phyloP scores from a whole-genome alignment of 2,329 filamentous ascomycete genomes.

The Penicillium nordicum region DNA sequence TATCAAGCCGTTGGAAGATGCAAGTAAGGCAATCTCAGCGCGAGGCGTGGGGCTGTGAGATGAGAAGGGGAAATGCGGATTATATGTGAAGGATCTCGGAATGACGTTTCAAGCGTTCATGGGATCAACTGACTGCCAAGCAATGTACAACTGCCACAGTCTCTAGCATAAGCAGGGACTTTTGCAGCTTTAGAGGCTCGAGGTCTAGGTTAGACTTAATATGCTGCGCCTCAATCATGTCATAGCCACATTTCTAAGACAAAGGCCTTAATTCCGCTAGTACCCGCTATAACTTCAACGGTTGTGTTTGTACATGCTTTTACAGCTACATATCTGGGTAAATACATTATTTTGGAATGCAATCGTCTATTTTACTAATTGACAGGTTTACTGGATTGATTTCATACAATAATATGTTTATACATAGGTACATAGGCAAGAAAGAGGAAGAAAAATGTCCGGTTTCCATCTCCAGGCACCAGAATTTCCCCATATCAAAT shows the following conservation, averaged over 20 bases:
- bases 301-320: not conserved
- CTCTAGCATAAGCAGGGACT: not conserved
- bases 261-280: not conserved
- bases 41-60: conserved; percentile 4
- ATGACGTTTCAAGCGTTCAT: conserved; percentile 21
- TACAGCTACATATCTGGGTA: not conserved
- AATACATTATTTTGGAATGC: not conserved
- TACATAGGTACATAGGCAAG: not conserved
- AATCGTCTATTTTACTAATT: not conserved
- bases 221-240: conserved; percentile 13
- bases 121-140: conserved; percentile 15
- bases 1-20: not conserved
- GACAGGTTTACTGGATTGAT: not conserved
- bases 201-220: not conserved
- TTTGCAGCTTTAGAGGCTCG: not conserved
- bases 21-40: not conserved
- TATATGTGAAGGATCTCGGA: conserved; percentile 16
- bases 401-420: not conserved
- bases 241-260: conserved; percentile 9
- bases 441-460: not conserved
- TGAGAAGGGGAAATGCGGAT: conserved; percentile 9
- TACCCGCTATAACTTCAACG: not conserved
- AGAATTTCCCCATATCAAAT: conserved; percentile 12
- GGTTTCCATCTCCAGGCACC: conserved; percentile 18
- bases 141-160: not conserved